Evolutionary conservation across 345 rosid species (phyloP).

Genomic region (Brassica cretica): DNA sequence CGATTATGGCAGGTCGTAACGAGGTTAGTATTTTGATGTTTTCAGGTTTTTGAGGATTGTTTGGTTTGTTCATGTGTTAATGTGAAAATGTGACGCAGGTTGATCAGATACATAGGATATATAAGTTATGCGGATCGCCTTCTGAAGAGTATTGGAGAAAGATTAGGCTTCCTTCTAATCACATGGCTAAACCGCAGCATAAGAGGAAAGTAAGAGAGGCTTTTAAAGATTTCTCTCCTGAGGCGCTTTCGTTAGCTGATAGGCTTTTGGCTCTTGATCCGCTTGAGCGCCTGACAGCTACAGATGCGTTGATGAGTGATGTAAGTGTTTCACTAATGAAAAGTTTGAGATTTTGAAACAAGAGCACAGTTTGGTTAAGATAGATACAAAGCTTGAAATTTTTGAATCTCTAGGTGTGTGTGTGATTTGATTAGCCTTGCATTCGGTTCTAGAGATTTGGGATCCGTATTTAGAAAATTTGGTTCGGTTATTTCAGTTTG

Average conservation of each 20-base stretch:
- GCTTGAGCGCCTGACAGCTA: conserved; percentile 77
- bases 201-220: conserved; percentile 68
- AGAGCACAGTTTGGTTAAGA: background rate
- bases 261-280: conserved; percentile 92
- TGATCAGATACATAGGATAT: conserved; percentile 87
- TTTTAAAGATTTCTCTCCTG: conserved; percentile 74
- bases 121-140: conserved; percentile 92
- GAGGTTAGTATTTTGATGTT: conserved; percentile 55
- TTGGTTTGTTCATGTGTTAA: conserved; percentile 2
- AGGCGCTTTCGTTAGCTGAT: conserved; percentile 74
- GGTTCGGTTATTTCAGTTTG: too few relatives aligned
- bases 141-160: conserved; percentile 95
- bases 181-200: conserved; percentile 74
- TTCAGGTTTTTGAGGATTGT: background rate
- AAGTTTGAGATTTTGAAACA: conserved; percentile 4
- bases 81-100: conserved; percentile 45
- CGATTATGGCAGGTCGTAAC: conserved; percentile 92
- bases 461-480: too few relatives aligned
- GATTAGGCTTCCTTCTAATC: conserved; percentile 68
- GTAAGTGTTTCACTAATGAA: conserved; percentile 46
- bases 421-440: background rate
- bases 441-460: too few relatives aligned
- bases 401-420: background rate
- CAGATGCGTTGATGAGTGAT: conserved; percentile 72
- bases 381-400: background rate